Evolutionary conservation across 208 protist species (phyloP).

Genomic region (Novymonas esmeraldas): DNA sequence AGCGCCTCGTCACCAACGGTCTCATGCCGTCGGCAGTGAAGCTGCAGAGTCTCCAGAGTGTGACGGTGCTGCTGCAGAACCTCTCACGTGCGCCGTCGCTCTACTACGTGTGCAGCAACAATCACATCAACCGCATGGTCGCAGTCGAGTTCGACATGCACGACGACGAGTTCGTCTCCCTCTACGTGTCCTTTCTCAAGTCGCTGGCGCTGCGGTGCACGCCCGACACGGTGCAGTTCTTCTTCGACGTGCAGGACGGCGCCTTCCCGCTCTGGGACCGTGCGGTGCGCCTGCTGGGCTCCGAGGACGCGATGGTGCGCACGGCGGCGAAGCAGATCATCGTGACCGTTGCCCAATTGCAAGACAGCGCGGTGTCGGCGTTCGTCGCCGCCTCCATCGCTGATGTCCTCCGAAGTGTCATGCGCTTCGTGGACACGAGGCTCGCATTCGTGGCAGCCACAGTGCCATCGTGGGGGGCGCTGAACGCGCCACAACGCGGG

Average conservation of each 20-base stretch:
- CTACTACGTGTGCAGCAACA: slow-evolving; percentile 87
- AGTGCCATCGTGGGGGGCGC: slow-evolving; percentile 26
- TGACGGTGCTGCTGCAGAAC: slow-evolving; percentile 85
- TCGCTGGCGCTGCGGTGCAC: slow-evolving; percentile 82
- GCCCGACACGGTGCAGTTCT: slow-evolving; percentile 80
- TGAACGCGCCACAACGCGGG: neutral
- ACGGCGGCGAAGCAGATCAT: slow-evolving; percentile 83
- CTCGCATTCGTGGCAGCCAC: slow-evolving; percentile 38
- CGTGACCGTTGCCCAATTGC: slow-evolving; percentile 68
- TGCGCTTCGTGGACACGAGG: slow-evolving; percentile 34
- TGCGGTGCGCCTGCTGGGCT: slow-evolving; percentile 57
- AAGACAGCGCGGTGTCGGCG: slow-evolving; percentile 40
- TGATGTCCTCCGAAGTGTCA: slow-evolving; percentile 48
- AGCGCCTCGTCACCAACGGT: slow-evolving; percentile 71
- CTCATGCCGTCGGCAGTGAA: slow-evolving; percentile 53
- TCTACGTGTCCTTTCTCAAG: slow-evolving; percentile 88
- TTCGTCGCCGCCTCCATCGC: slow-evolving; percentile 50
- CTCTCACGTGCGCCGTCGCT: slow-evolving; percentile 60
- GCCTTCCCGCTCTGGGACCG: slow-evolving; percentile 80
- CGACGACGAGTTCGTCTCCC: slow-evolving; percentile 82
- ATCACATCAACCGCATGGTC: slow-evolving; percentile 89
- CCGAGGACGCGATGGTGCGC: slow-evolving; percentile 72
- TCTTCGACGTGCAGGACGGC: slow-evolving; percentile 61
- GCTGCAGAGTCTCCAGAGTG: slow-evolving; percentile 65
- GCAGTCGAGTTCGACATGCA: slow-evolving; percentile 69